Conservation (phyloP, 2,329 filamentous ascomycete genomes). For the Sporothrix phasma region DNA sequence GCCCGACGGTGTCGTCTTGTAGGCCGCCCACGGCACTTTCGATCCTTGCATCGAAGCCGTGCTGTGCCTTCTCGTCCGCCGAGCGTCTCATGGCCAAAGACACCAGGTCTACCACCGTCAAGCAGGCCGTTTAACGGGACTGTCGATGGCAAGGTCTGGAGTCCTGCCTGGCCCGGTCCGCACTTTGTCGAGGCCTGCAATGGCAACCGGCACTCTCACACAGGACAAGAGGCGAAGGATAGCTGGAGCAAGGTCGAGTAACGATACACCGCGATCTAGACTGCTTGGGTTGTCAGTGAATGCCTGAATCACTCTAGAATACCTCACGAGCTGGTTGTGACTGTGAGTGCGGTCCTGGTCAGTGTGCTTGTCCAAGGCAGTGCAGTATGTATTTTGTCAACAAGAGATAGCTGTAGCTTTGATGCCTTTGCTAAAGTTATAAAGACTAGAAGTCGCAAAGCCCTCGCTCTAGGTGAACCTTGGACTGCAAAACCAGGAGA, state of each 20-base stretch:
- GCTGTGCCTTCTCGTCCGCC: constrained; percentile 39
- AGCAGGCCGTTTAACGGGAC: background rate
- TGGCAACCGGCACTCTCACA: background rate
- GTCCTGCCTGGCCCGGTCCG: background rate
- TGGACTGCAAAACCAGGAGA: too few relatives aligned
- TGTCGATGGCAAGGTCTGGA: background rate
- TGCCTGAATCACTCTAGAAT: background rate
- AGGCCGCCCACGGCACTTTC: constrained; percentile 4
- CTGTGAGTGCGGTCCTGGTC: too few relatives aligned
- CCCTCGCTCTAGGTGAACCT: too few relatives aligned
- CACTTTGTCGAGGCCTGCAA: background rate
- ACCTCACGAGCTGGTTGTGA: too few relatives aligned
- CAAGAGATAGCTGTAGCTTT: too few relatives aligned
- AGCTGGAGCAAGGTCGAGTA: background rate
- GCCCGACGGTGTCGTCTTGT: too few relatives aligned
- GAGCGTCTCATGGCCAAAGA: constrained; percentile 39
- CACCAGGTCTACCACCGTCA: constrained; percentile 25
- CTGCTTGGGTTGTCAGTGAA: background rate
- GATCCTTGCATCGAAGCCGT: constrained; percentile 9
- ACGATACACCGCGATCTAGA: background rate
- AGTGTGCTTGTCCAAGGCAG: too few relatives aligned
- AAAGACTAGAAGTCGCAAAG: too few relatives aligned
- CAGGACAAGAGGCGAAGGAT: background rate
- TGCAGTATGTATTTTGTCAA: too few relatives aligned
- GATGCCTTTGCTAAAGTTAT: too few relatives aligned